Base-by-base conservation (phyloP, 352 stramenopile species). In the Phytopythium litorale region DNA sequence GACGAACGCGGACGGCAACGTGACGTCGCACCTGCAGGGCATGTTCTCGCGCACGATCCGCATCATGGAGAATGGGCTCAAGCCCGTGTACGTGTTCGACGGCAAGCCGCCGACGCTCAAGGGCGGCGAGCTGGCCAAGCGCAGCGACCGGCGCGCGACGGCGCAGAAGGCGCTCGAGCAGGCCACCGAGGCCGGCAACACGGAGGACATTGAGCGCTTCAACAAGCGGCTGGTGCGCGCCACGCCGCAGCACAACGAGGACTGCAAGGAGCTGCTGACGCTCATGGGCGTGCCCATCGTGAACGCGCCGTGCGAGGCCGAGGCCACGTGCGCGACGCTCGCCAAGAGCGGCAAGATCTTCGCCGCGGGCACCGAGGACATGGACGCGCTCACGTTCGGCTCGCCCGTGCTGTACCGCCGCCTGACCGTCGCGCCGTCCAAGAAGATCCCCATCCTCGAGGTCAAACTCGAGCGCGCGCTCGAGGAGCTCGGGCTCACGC, bases 41-140 rank as follows among this genome's bases (percentile, higher is more conserved):
- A 98, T 99, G 83, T 99, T 99, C 72, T 99, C 98, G 75, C 89
- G 97, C 18, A 99, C 98, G 30, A 99, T 99, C 74, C 96, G 97
- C 38, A 95, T 99, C 72, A 93, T 99, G 72, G 88, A 97, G 56
- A 97, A 98, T 70, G 98, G 98, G 16, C 84, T 99, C 57, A 98
- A 98, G 69, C 98, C 98, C 15, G 93, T 99, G 38, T 99, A 98
- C 71, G 96, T 99, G 18, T 99, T 99, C 79, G 98, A 99, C 67
- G 98, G 98, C 37, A 99, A 99, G 76, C 97, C 98, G 40, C 98
- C 98, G 7, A 79, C 94, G 42, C 92, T 99, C 71, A 99, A 99
- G 78, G 89, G 81, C 54, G 94, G 93, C 15, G 98, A 99, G 79
- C 73, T 99, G 49, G 76, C 88, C 38, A 99, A 99, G 71, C 89